A percentile compares a stretch with the other conserved stretches of the same genome.
phyloP scores from a whole-genome alignment of 2,329 filamentous ascomycete species.

The Verticillium klebahnii region DNA sequence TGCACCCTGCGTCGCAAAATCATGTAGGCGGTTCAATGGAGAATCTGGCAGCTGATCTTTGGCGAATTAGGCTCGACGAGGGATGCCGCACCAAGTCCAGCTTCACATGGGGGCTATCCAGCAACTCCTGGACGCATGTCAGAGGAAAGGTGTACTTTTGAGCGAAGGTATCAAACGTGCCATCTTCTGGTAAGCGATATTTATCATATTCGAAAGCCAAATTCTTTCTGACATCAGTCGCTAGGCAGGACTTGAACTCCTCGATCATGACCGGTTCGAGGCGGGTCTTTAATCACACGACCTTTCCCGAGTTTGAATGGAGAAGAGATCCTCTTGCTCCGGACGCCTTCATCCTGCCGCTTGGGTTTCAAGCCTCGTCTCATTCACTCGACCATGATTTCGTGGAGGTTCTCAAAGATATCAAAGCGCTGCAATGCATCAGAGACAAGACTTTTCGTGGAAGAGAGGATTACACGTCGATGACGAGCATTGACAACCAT shows the following conservation, averaged over 20 bases:
- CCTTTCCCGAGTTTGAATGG: conserved; percentile 36
- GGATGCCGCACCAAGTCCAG: conserved; percentile 29
- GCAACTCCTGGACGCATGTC: conserved; percentile 27
- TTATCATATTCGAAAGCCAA: too few species aligned
- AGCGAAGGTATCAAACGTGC: conserved; percentile 37
- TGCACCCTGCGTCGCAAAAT: too few species aligned
- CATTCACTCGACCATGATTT: conserved; percentile 24
- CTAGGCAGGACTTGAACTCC: conserved; percentile 38
- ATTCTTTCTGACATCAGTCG: background rate
- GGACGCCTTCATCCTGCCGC: conserved; percentile 23
- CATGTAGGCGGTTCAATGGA: background rate
- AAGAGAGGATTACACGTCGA: conserved; percentile 15
- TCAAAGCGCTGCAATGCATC: conserved; percentile 32
- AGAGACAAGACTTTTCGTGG: conserved; percentile 20
- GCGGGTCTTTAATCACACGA: conserved; percentile 33
- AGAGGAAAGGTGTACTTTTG: conserved; percentile 20
- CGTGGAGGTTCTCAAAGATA: conserved; percentile 30
- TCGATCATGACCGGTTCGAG: conserved; percentile 31
- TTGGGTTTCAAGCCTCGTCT: conserved; percentile 22
- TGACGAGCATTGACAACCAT: conserved; percentile 32
- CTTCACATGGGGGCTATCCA: conserved; percentile 35
- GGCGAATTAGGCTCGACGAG: conserved; percentile 27
- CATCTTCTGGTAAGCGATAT: conserved; percentile 33
- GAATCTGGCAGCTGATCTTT: conserved; percentile 2
- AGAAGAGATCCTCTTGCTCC: conserved; percentile 25